These are phyloP conservation scores for Hypoxylon intermedium DNA, from an alignment of 495 filamentous ascomycete species.

Conservation along the genomic window DNA sequence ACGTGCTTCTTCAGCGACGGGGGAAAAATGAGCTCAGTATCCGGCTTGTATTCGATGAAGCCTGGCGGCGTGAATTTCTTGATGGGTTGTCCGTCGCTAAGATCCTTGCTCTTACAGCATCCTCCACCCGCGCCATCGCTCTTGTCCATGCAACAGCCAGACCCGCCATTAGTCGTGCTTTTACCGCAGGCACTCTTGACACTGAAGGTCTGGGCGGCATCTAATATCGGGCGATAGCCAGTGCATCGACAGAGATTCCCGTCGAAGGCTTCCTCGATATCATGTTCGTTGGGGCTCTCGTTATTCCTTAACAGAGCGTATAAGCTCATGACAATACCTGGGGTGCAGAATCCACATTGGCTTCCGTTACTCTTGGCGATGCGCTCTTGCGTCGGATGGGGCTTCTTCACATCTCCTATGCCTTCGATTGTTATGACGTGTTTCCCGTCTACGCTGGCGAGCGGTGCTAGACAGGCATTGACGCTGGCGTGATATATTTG, in stretches of 20 bases:
- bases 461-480: constrained; percentile 92
- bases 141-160: constrained; percentile 75
- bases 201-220: constrained; percentile 83
- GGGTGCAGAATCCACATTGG: constrained; percentile 88
- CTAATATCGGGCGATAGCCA: constrained; percentile 91
- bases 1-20: constrained; percentile 81
- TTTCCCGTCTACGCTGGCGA: constrained; percentile 93
- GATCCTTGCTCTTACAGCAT: constrained; percentile 62
- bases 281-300: constrained; percentile 69
- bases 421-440: constrained; percentile 98
- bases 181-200: constrained; percentile 61
- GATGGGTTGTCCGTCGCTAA: constrained; percentile 59
- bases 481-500: constrained; percentile 90
- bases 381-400: constrained; percentile 91
- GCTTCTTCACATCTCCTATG: constrained; percentile 87
- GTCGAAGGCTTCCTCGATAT: constrained; percentile 90
- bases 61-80: constrained; percentile 80
- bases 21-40: constrained; percentile 95
- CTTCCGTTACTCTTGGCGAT: constrained; percentile 77
- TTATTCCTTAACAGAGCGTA: constrained; percentile 85
- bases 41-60: constrained; percentile 91
- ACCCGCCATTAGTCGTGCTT: constrained; percentile 64
- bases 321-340: constrained; percentile 95
- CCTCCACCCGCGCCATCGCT: constrained; percentile 53
- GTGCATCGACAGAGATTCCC: constrained; percentile 97